Evolutionary conservation across 164 flowering plant genomes (phyloP).

Genomic region (Berberis thunbergii): DNA sequence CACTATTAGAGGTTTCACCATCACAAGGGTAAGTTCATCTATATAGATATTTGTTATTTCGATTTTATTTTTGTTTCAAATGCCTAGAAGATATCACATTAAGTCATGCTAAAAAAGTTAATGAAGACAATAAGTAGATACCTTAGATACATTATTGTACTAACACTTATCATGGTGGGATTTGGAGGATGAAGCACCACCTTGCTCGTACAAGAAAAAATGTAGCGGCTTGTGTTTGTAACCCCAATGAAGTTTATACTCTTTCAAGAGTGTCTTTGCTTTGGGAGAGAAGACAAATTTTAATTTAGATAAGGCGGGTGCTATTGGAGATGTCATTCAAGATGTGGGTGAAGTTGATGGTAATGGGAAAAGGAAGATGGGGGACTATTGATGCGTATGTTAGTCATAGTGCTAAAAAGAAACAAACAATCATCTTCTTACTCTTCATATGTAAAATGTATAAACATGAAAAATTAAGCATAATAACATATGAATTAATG

Average conservation of each 20-base stretch:
- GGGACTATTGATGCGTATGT: not conserved
- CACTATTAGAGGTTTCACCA: too few relatives aligned
- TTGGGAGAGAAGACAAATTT: not conserved
- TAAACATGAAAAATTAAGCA: too few relatives aligned
- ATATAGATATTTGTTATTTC: too few relatives aligned
- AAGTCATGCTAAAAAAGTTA: too few relatives aligned
- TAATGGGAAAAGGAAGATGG: not conserved
- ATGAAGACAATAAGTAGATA: too few relatives aligned
- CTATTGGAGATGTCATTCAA: not conserved
- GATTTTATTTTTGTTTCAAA: too few relatives aligned
- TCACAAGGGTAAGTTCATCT: too few relatives aligned
- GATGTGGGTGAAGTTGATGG: not conserved
- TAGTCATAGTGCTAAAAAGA: not conserved
- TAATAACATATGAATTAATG: too few relatives aligned
- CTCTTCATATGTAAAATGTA: too few relatives aligned
- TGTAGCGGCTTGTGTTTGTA: not conserved
- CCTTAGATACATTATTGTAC: not conserved
- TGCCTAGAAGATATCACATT: too few relatives aligned
- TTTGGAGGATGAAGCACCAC: not conserved
- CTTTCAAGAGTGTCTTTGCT: not conserved
- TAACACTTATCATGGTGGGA: not conserved
- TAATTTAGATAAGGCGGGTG: not conserved
- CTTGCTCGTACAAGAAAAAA: not conserved
- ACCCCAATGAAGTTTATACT: not conserved
- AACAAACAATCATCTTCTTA: not conserved